Evolutionary conservation across 1,284 basidiomycete species (phyloP).

Genomic region (Nidula niveotomentosa): DNA sequence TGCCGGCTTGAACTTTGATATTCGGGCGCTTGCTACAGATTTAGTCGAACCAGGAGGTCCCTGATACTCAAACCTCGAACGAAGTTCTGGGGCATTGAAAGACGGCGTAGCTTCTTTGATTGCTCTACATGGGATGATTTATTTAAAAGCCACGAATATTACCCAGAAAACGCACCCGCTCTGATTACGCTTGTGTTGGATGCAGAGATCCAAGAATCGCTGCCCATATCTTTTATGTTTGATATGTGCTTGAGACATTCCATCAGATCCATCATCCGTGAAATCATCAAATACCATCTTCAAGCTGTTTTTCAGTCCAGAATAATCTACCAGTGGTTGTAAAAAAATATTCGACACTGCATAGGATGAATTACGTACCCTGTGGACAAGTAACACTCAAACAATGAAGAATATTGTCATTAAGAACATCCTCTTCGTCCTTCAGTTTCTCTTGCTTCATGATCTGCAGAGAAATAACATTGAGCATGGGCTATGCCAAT

Average conservation of each 20-base stretch:
- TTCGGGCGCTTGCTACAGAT: slow-evolving; percentile 4
- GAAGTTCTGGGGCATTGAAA: not conserved
- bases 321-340: slow-evolving; percentile 24
- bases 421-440: not conserved
- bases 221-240: slow-evolving; percentile 19
- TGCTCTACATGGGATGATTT: no score
- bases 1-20: slow-evolving; percentile 20
- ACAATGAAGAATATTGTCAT: not conserved
- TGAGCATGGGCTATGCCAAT: no score
- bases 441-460: no score
- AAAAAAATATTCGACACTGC: no score
- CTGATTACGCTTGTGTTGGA: slow-evolving; percentile 10
- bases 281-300: slow-evolving; percentile 12
- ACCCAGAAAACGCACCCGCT: not conserved
- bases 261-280: slow-evolving; percentile 4
- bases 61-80: not conserved
- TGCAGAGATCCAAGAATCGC: slow-evolving; percentile 20
- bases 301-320: slow-evolving; percentile 20
- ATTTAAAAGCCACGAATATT: not conserved
- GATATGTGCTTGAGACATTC: slow-evolving; percentile 3
- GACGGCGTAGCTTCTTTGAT: not conserved
- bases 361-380: slow-evolving; percentile 21
- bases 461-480: no score
- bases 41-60: slow-evolving; percentile 1
- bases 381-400: slow-evolving; percentile 23